These are phyloP conservation scores for Letharia lupina DNA, from an alignment of 495 filamentous ascomycete genomes.

Conservation along the genomic window DNA sequence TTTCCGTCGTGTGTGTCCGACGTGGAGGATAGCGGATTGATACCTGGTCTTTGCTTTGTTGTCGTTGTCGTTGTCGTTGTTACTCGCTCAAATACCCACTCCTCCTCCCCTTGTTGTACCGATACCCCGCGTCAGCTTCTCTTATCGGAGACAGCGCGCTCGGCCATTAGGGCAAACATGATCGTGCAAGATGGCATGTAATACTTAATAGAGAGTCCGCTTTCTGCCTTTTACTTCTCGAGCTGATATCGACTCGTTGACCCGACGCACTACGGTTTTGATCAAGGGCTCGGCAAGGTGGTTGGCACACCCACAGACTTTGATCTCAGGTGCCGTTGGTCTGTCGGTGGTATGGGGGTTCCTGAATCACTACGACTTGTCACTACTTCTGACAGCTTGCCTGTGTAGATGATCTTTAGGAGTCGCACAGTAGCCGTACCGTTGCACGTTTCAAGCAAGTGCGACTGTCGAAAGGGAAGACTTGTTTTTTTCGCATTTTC, in stretches of 20 bases:
- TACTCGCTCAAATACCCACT: conserved; percentile 15
- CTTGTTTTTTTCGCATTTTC: not conserved
- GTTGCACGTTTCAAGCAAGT: too few species aligned
- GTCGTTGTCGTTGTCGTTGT: not conserved
- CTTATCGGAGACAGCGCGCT: conserved; percentile 22
- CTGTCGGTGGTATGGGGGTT: too few species aligned
- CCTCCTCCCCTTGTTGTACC: conserved; percentile 15
- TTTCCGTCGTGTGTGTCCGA: not conserved
- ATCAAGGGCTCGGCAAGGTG: too few species aligned
- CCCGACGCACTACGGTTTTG: too few species aligned
- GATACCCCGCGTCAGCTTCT: conserved; percentile 22
- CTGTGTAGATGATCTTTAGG: too few species aligned
- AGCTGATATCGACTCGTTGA: too few species aligned
- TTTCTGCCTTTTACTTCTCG: not conserved
- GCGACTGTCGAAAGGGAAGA: not conserved
- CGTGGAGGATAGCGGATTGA: not conserved
- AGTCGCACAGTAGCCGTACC: too few species aligned
- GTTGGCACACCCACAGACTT: too few species aligned
- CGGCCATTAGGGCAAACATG: conserved; percentile 19
- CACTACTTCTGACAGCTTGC: too few species aligned
- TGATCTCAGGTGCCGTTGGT: too few species aligned
- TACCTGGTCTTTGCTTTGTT: not conserved
- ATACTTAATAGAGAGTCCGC: conserved; percentile 16
- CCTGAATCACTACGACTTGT: too few species aligned
- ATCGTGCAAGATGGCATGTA: conserved; percentile 19